A percentile compares a stretch with the other conserved stretches of the same genome.
These are phyloP conservation scores for Friedmanniomyces endolithicus DNA, from an alignment of 495 filamentous ascomycete species.

Conservation along the genomic window DNA sequence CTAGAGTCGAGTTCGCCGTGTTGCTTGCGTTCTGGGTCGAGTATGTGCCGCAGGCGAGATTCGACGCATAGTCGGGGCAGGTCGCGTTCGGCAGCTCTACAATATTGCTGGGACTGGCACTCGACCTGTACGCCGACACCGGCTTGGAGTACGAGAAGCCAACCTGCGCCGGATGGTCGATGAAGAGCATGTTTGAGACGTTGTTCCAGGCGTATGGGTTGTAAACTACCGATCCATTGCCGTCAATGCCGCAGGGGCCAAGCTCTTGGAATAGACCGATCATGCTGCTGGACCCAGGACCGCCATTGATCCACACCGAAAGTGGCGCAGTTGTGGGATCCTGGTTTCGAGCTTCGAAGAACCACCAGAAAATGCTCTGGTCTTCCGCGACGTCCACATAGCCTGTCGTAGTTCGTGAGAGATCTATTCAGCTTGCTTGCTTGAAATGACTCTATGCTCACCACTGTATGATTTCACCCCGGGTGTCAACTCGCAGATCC, in stretches of 20 bases:
- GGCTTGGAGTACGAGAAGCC: conserved; percentile 49
- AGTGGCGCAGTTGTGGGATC: conserved; percentile 44
- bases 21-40: conserved; percentile 38
- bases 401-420: conserved; percentile 32
- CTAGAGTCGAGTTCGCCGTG: conserved; percentile 42
- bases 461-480: conserved; percentile 40
- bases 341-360: conserved; percentile 35
- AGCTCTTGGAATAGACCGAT: conserved; percentile 50
- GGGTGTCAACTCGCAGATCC: conserved; percentile 54
- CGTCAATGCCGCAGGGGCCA: conserved; percentile 49
- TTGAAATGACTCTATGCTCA: no score
- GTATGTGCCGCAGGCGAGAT: conserved; percentile 41
- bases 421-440: no score
- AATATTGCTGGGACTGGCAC: conserved; percentile 16
- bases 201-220: conserved; percentile 52
- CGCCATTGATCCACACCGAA: conserved; percentile 53
- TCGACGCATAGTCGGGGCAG: conserved; percentile 44
- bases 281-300: conserved; percentile 48
- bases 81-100: conserved; percentile 34
- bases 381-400: conserved; percentile 51
- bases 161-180: conserved; percentile 48
- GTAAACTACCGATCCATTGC: conserved; percentile 37
- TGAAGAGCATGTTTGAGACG: conserved; percentile 45
- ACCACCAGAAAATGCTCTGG: conserved; percentile 48
- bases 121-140: conserved; percentile 34